A percentile compares a stretch with the other conserved stretches of the same genome.
Evolutionary conservation across 306 rosid species (phyloP).

Genomic region (Begonia peltatifolia): DNA sequence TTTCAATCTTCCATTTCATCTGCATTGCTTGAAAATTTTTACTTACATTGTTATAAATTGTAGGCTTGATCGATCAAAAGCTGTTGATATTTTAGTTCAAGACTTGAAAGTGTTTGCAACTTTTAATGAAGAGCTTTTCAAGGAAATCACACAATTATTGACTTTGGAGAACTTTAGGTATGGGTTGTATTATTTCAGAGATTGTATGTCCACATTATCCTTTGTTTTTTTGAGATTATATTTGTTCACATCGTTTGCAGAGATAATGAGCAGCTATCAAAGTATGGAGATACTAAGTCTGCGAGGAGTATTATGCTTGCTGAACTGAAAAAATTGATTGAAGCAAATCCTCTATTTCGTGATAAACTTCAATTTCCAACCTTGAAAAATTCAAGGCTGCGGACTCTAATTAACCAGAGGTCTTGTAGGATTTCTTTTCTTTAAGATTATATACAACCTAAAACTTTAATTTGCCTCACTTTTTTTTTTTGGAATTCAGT

Average conservation of each 20-base stretch:
- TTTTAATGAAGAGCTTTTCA: conserved; percentile 91
- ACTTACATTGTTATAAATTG: conserved; percentile 18
- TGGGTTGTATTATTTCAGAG: conserved; percentile 14
- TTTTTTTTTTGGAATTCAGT: conserved; percentile 33
- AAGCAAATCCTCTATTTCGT: conserved; percentile 97
- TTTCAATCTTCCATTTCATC: conserved; percentile 7
- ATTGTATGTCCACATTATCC: conserved; percentile 2
- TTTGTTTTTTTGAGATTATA: conserved; percentile 1
- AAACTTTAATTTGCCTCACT: too few species aligned
- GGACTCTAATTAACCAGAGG: conserved; percentile 98
- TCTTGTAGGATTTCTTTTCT: conserved; percentile 12
- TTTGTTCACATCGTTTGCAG: conserved; percentile 31
- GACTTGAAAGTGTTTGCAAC: conserved; percentile 95
- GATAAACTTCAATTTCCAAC: conserved; percentile 96
- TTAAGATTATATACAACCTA: background rate
- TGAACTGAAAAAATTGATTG: conserved; percentile 87
- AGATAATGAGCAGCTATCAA: conserved; percentile 94
- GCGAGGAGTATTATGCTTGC: conserved; percentile 99
- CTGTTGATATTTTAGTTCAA: conserved; percentile 90
- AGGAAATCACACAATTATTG: conserved; percentile 92
- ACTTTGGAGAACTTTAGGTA: conserved; percentile 95
- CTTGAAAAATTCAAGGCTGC: conserved; percentile 87
- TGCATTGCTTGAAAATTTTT: conserved; percentile 2
- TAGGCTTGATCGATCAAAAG: conserved; percentile 93
- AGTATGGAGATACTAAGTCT: conserved; percentile 96